Percentiles rank a stretch among this genome's conserved stretches.
These are phyloP conservation scores for Hymenoscyphus scutula DNA, from an alignment of 2,329 filamentous ascomycete genomes.

Conservation along the genomic window DNA sequence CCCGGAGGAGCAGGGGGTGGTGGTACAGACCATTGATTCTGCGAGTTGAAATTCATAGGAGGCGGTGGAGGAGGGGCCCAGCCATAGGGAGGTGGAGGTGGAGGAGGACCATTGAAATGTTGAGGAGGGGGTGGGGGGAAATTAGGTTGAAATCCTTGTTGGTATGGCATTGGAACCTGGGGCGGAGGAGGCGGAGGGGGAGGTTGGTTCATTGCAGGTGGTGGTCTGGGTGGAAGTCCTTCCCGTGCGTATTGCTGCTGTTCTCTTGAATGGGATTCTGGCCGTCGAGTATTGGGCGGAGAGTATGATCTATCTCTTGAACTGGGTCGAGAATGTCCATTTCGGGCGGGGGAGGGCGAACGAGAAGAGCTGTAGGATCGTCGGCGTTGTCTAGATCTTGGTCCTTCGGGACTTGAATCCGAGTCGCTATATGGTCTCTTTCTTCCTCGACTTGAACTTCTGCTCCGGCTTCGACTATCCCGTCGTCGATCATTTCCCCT, in stretches of 20 bases:
- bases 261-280: constrained; percentile 13
- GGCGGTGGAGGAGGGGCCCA: constrained; percentile 17
- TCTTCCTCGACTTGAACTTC: constrained; percentile 30
- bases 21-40: constrained; percentile 23
- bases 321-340: constrained; percentile 10
- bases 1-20: constrained; percentile 30
- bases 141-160: constrained; percentile 28
- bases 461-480: constrained; percentile 17
- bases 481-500: constrained; percentile 15
- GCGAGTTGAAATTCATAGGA: constrained; percentile 25
- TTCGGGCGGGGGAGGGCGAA: constrained; percentile 26
- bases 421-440: constrained; percentile 34
- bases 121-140: constrained; percentile 29
- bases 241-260: constrained; percentile 8
- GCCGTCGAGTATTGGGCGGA: constrained; percentile 15
- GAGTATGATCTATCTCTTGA: constrained; percentile 23
- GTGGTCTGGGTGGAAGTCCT: constrained; percentile 19
- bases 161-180: constrained; percentile 18
- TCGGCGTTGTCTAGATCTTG: constrained; percentile 26
- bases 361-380: constrained; percentile 35
- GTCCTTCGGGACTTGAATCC: constrained; percentile 24
- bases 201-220: constrained; percentile 15
- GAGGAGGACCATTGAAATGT: neutral
- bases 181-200: constrained; percentile 21
- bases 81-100: constrained; percentile 16